Conservation (phyloP, 192 early-diverging fungal species). For the Phlyctochytrium planicorne region DNA sequence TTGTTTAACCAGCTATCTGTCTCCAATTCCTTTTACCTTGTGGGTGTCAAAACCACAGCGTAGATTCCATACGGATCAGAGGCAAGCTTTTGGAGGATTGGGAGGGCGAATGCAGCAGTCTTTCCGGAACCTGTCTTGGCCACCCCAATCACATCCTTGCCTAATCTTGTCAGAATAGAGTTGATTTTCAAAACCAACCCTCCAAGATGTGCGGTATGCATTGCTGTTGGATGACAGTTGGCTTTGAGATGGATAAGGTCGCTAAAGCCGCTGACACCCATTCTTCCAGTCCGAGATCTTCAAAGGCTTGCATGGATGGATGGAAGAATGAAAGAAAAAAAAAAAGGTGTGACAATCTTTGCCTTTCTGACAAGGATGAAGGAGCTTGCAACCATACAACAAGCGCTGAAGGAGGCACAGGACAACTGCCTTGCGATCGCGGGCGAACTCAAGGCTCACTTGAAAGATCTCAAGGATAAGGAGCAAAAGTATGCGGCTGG, state of each 20-base stretch:
- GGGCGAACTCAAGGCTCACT: no score
- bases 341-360: no score
- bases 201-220: slow-evolving; percentile 80
- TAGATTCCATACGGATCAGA: slow-evolving; percentile 97
- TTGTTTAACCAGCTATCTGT: no score
- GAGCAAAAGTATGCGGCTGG: no score
- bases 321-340: no score
- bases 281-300: slow-evolving; percentile 68
- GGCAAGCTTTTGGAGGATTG: slow-evolving; percentile 90
- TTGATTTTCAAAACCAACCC: slow-evolving; percentile 28
- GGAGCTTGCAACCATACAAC: no score
- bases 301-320: slow-evolving; percentile 45
- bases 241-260: slow-evolving; percentile 77
- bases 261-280: slow-evolving; percentile 82
- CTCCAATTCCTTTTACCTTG: no score
- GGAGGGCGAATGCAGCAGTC: slow-evolving; percentile 96
- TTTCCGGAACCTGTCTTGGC: slow-evolving; percentile 98
- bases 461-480: no score
- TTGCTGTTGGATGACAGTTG: slow-evolving; percentile 90
- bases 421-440: no score
- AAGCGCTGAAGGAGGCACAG: no score
- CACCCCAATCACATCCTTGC: slow-evolving; percentile 81
- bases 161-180: slow-evolving; percentile 26
- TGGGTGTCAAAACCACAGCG: slow-evolving; percentile 81
- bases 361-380: no score